Percentiles rank a stretch among this genome's conserved stretches.
These are phyloP conservation scores for Annulohypoxylon stygium DNA, from an alignment of 495 filamentous ascomycete genomes.

Conservation along the genomic window DNA sequence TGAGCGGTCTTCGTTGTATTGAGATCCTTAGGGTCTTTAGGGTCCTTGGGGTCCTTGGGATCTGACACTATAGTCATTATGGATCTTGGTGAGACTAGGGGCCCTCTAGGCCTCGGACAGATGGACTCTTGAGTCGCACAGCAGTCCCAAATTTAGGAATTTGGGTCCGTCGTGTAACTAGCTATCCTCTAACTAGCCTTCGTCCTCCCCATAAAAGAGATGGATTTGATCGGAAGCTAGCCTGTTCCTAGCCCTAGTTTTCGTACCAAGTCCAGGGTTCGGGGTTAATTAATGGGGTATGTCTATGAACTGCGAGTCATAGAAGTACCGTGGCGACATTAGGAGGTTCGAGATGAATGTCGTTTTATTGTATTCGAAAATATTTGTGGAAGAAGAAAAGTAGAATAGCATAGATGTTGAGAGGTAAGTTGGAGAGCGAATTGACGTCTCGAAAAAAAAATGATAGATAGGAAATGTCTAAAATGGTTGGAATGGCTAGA, in stretches of 20 bases:
- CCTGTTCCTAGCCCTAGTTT: constrained; percentile 16
- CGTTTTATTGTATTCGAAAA: constrained; percentile 15
- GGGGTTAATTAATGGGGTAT: background rate
- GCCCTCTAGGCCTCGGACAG: constrained; percentile 22
- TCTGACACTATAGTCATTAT: constrained; percentile 31
- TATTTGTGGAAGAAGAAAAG: constrained; percentile 7
- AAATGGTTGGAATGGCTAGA: background rate
- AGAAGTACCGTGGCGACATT: constrained; percentile 12
- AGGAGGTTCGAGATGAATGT: constrained; percentile 4
- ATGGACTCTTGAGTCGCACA: constrained; percentile 34
- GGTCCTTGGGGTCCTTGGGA: constrained; percentile 12
- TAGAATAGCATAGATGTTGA: background rate
- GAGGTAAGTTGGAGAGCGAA: background rate
- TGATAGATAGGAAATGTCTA: constrained; percentile 21
- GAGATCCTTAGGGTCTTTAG: no score
- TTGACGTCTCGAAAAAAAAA: constrained; percentile 3
- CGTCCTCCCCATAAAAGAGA: constrained; percentile 21
- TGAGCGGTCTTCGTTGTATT: constrained; percentile 24
- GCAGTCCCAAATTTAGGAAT: constrained; percentile 39
- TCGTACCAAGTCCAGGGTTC: constrained; percentile 11
- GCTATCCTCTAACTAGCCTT: constrained; percentile 17
- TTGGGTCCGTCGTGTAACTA: constrained; percentile 36
- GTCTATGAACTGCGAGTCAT: background rate
- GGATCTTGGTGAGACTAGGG: constrained; percentile 37
- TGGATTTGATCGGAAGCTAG: constrained; percentile 13